A percentile compares a stretch with the other conserved stretches of the same genome.
These are phyloP conservation scores for Sugiyamaella xylanicola DNA, from an alignment of 1,139 yeast genomes.

Conservation along the genomic window DNA sequence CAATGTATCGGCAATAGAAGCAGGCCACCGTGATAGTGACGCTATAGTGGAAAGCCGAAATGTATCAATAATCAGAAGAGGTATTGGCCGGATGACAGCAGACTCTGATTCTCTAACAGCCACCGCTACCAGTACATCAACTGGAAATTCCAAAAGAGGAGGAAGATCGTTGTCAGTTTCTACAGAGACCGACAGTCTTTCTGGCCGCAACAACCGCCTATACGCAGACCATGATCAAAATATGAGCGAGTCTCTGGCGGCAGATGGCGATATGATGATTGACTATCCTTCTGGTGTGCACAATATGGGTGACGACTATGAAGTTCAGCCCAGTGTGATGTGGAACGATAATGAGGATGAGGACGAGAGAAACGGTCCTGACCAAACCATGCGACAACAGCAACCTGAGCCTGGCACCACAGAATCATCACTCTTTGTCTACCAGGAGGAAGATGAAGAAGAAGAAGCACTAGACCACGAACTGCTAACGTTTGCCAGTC, in stretches of 20 bases:
- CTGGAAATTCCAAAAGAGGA: not conserved
- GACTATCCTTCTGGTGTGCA: not conserved
- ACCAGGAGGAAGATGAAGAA: conserved; percentile 17
- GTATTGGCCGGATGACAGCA: not conserved
- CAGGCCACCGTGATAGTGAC: not conserved
- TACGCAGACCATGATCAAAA: too few relatives aligned
- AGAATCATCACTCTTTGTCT: conserved; percentile 14
- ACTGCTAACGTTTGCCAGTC: conserved; percentile 14
- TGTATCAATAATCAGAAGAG: conserved; percentile 7
- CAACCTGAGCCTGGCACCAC: conserved; percentile 7
- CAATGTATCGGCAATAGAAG: not conserved
- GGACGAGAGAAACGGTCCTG: not conserved
- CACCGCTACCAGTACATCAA: not conserved
- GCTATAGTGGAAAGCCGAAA: not conserved
- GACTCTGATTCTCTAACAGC: not conserved
- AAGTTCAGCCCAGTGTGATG: conserved; percentile 16
- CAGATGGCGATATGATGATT: not conserved
- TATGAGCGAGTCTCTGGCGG: not conserved
- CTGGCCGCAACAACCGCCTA: too few relatives aligned
- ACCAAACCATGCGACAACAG: conserved; percentile 5
- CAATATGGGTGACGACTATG: conserved; percentile 1
- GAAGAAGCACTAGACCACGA: conserved; percentile 14
- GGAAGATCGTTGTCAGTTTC: not conserved
- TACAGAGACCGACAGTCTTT: conserved; percentile 4
- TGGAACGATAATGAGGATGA: conserved; percentile 16